A percentile compares a stretch with the other conserved stretches of the same genome.
Conservation (phyloP, 2,329 filamentous ascomycete species). For the Sporothrix inflata region DNA sequence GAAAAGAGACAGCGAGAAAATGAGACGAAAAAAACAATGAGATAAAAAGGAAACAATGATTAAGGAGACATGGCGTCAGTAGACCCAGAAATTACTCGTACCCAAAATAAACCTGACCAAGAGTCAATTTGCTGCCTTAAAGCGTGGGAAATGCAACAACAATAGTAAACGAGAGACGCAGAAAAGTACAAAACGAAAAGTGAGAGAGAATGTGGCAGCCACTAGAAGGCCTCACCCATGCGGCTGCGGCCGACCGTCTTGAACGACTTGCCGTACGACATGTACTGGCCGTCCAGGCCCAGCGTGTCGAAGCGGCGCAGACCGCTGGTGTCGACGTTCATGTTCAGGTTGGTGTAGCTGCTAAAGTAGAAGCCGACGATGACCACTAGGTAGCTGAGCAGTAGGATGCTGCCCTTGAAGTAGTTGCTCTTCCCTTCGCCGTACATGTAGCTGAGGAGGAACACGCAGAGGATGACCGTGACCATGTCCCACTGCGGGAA, state of each 20-base stretch:
- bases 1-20: not conserved
- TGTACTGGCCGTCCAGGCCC: conserved; percentile 53
- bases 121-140: not conserved
- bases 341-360: conserved; percentile 50
- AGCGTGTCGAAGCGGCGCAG: conserved; percentile 58
- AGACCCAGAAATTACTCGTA: not conserved
- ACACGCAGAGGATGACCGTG: conserved; percentile 92
- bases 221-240: conserved; percentile 43
- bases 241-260: conserved; percentile 57
- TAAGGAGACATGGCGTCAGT: conserved; percentile 4
- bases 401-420: conserved; percentile 96
- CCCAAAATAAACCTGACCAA: not conserved
- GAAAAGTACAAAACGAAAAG: not conserved
- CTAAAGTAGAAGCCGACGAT: conserved; percentile 90
- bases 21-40: not conserved
- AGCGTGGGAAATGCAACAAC: not conserved
- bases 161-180: not conserved
- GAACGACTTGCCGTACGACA: conserved; percentile 44
- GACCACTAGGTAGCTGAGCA: conserved; percentile 91
- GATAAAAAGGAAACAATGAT: not conserved
- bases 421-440: conserved; percentile 99
- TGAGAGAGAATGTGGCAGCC: not conserved
- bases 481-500: conserved; percentile 99
- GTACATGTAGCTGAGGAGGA: conserved; percentile 96
- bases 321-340: conserved; percentile 47